A percentile compares a stretch with the other conserved stretches of the same genome.
Evolutionary conservation across 805 yeast species (phyloP).

Genomic region (Yarrowia divulgata): DNA sequence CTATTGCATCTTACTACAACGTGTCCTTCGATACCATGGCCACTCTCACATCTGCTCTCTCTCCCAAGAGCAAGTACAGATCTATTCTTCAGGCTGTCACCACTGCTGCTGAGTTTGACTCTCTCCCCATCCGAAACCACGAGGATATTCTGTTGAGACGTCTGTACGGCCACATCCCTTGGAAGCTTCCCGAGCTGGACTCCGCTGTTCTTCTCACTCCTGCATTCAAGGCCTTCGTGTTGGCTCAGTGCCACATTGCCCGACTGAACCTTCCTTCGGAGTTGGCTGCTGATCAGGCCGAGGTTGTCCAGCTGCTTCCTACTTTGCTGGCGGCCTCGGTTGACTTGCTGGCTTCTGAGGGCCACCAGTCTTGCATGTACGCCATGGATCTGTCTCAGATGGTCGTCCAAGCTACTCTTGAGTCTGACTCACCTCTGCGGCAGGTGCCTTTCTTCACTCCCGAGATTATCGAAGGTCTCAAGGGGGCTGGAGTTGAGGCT

Average conservation of each 20-base stretch:
- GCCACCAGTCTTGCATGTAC: constrained; percentile 74
- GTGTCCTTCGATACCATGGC: constrained; percentile 73
- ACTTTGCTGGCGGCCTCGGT: constrained; percentile 69
- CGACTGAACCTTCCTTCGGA: constrained; percentile 69
- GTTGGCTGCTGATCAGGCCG: constrained; percentile 61
- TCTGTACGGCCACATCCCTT: constrained; percentile 67
- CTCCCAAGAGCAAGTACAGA: constrained; percentile 63
- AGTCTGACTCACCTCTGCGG: constrained; percentile 73
- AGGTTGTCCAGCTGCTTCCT: constrained; percentile 59
- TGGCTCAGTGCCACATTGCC: constrained; percentile 83
- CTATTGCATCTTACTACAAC: constrained; percentile 77
- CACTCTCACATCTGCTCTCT: constrained; percentile 59
- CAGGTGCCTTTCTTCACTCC: constrained; percentile 77
- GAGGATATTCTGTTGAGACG: constrained; percentile 61
- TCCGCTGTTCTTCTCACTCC: constrained; percentile 55
- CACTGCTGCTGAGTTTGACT: constrained; percentile 76
- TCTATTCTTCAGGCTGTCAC: constrained; percentile 70
- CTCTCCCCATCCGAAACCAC: constrained; percentile 64
- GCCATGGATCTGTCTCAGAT: constrained; percentile 91
- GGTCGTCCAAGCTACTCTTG: constrained; percentile 88
- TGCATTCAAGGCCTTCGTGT: constrained; percentile 70
- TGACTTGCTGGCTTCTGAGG: constrained; percentile 81
- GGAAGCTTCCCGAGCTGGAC: constrained; percentile 56
- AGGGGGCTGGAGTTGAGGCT: constrained; percentile 63
- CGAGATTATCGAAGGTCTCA: constrained; percentile 62